phyloP scores from a whole-genome alignment of 108 stramenopile species.

The Pseudonitzschia pungens region DNA sequence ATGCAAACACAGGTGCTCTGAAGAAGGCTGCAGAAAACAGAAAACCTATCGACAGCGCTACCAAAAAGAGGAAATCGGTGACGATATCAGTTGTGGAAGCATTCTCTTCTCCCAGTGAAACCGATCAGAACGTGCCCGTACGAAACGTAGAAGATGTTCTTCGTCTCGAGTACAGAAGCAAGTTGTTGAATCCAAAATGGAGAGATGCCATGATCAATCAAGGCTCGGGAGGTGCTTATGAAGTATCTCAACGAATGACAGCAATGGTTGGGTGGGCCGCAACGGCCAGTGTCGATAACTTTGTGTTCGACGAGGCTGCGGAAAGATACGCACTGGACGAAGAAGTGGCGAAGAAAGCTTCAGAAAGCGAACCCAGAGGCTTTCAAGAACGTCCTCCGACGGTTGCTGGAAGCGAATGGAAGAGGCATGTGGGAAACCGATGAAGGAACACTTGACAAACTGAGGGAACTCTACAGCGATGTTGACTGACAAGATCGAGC shows the following conservation, averaged over 20 bases:
- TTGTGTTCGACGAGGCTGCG: conserved; percentile 88
- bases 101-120: conserved; percentile 46
- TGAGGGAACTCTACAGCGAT: conserved; percentile 59
- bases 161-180: conserved; percentile 81
- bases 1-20: conserved; percentile 83
- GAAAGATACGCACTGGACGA: conserved; percentile 86
- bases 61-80: conserved; percentile 57
- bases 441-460: conserved; percentile 54
- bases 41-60: conserved; percentile 42
- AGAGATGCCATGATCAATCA: conserved; percentile 81
- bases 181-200: conserved; percentile 90
- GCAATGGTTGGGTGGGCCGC: conserved; percentile 85
- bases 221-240: conserved; percentile 88
- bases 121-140: conserved; percentile 51
- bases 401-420: conserved; percentile 77
- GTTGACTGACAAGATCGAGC: conserved; percentile 68
- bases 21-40: conserved; percentile 85
- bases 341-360: conserved; percentile 74
- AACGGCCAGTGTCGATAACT: conserved; percentile 67
- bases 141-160: conserved; percentile 85
- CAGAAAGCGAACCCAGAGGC: conserved; percentile 81
- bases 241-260: conserved; percentile 84
- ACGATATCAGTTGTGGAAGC: conserved; percentile 82
- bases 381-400: conserved; percentile 70
- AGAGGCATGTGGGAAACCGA: conserved; percentile 86